Evolutionary conservation across 352 stramenopile species (phyloP), one percentile per base, ranked within the genome.

Genomic region (Globisporangium middletonii): DNA sequence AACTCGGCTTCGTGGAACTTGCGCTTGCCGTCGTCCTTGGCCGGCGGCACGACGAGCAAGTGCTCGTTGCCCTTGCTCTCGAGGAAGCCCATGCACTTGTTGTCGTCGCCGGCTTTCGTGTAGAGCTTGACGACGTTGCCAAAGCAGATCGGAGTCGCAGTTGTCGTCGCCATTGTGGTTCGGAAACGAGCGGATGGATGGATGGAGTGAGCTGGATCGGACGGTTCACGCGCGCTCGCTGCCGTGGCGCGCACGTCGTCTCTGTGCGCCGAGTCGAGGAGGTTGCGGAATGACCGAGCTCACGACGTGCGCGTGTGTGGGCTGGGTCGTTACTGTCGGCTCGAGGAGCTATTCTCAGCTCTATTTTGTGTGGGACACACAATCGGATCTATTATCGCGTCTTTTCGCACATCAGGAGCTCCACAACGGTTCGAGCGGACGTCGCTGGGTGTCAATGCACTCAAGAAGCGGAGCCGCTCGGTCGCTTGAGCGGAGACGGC

Each of bases 1-100:
- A 90, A 90, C 63, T 88, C 74, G 50, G 76, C 78, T 26, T 90
- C 71, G 15, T 67, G 16, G 48, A 81, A 82, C 16, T 64, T 70
- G 26, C 69, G 64, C 28, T 67, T 68, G 47, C 65, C 52, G 4
- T 79, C 64, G 16, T 74, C 68, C 53, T 84, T 79, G 9, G 77
- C 63, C 0, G 80, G 74, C 9, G 75, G 64, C 50, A 90, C 68
- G 9, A 86, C 73, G 30, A 90, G 68, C 18, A 90, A 48, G 53
- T 74, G 55, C 37, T 78, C 71, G 43, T 78, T 71, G 49, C 59
- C 71, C 15, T 74, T 69, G 38, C 83, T 53, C 54, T 86, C 73
- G 2, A 87, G 37, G 51, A 90, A 90, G 13, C 75, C 72, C 50
- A 90, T 45, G 27, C 33, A 65, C 0, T 27, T 27, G 4, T 42